Evolutionary conservation across 2,329 filamentous ascomycete genomes (phyloP), one percentile per base, ranked within the genome.

Genomic region (Pseudogymnoascus sp.): DNA sequence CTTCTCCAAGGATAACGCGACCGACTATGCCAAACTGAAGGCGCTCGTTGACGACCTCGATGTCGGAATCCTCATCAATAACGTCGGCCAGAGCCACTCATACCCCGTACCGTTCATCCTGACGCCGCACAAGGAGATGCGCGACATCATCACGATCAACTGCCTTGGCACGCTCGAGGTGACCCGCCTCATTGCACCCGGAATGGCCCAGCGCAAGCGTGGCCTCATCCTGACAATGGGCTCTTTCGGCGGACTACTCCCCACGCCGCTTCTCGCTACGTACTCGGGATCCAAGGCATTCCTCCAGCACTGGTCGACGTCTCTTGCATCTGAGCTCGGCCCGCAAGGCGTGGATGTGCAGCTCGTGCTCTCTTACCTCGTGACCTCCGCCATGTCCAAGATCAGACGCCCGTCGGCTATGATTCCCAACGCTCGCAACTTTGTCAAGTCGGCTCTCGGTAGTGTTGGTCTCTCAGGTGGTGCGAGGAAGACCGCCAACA

Each of bases 251-350:
- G 96, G 95, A 69, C 89, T 96, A 78, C 85, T 95, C 66, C 95
- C 95, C 6, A 96, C 92, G 0, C 93, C 96, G 5, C 87, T 95
- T 63, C 84, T 99, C 51, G 95, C 95, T 11, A 98, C 95, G 2
- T 99, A 99, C 82, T 96, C 91, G 51, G 95, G 95, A 69, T 95
- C 90, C 85, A 99, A 99, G 80, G 93, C 95, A 1, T 99, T 99
- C 83, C 83, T 99, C 60, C 93, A 98, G 78, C 89, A 96, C 74
- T 99, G 95, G 95, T 96, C 90, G 69, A 89, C 87, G 5, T 87
- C 95, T 10, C 83, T 99, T 13, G 90, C 89, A 0, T 85, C 88
- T 13, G 95, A 99, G 77, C 83, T 99, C 31, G 85, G 89, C 67
- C 85, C 88, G 1, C 83, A 90, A 71, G 90, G 91, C 64, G 86